A percentile compares a stretch with the other conserved stretches of the same genome.
Evolutionary conservation across 768 basidiomycete genomes (phyloP).

Genomic region (Pulveroboletus sp.): DNA sequence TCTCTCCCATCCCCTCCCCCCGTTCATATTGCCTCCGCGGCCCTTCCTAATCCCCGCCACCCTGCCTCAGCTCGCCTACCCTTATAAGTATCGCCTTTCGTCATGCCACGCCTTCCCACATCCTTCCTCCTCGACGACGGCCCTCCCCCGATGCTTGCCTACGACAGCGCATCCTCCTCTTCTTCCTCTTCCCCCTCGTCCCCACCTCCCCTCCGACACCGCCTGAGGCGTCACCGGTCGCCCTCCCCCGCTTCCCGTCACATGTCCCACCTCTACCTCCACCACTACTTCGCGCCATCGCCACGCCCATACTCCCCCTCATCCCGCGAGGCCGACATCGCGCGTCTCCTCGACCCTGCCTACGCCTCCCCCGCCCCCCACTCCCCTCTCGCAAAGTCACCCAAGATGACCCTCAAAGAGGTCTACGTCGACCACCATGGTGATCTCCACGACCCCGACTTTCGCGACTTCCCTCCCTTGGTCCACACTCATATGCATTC

Average conservation of each 20-base stretch:
- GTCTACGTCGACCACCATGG: slow-evolving; percentile 60
- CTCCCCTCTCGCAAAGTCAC: slow-evolving; percentile 20
- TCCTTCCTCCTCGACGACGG: slow-evolving; percentile 2
- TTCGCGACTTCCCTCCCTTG: slow-evolving; percentile 53
- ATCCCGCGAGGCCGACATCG: slow-evolving; percentile 46
- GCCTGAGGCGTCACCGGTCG: slow-evolving; percentile 20
- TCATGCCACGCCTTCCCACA: background rate
- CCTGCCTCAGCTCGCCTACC: background rate
- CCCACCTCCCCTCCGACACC: slow-evolving; percentile 20
- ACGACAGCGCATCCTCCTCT: slow-evolving; percentile 20
- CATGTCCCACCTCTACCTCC: slow-evolving; percentile 5
- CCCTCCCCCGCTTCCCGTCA: slow-evolving; percentile 29
- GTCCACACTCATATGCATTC: slow-evolving; percentile 14
- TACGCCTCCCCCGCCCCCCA: slow-evolving; percentile 39
- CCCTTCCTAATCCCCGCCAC: background rate
- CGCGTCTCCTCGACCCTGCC: slow-evolving; percentile 60
- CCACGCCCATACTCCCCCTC: slow-evolving; percentile 33
- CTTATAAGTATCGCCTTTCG: background rate
- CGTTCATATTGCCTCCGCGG: background rate
- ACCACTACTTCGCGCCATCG: background rate
- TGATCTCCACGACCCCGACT: slow-evolving; percentile 65
- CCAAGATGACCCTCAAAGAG: slow-evolving; percentile 13
- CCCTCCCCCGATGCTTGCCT: slow-evolving; percentile 13
- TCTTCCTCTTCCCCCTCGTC: slow-evolving; percentile 11
- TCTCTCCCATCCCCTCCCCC: slow-evolving; percentile 9